phyloP scores from a whole-genome alignment of 2,329 filamentous ascomycete genomes.

The Graphilbum ipis-grandicollis region DNA sequence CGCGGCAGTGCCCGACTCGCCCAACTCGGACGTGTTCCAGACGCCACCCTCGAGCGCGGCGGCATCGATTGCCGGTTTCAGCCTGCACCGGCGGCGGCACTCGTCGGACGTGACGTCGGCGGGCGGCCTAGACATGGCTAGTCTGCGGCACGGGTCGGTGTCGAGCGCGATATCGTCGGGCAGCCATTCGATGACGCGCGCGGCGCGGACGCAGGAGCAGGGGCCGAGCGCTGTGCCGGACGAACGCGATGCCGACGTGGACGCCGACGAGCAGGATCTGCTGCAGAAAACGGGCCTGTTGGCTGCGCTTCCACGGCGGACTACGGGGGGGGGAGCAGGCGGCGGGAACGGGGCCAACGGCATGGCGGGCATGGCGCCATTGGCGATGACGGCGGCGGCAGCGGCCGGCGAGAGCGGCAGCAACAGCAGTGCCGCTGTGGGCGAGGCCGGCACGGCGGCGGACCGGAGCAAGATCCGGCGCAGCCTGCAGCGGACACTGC shows the following conservation, averaged over 20 bases:
- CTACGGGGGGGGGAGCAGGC: not conserved
- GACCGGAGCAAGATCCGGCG: constrained; percentile 58
- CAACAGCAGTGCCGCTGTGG: not conserved
- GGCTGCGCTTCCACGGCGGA: constrained; percentile 16
- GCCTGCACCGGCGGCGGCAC: constrained; percentile 18
- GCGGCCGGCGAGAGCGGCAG: constrained; percentile 20
- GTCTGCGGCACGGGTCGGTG: constrained; percentile 22
- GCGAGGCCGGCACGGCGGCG: constrained; percentile 48
- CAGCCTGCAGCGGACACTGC: constrained; percentile 75
- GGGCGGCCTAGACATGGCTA: constrained; percentile 16
- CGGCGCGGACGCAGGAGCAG: constrained; percentile 7
- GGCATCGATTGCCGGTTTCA: constrained; percentile 17
- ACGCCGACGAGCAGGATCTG: constrained; percentile 50
- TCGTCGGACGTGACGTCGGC: constrained; percentile 24
- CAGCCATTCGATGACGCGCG: constrained; percentile 14
- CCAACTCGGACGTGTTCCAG: constrained; percentile 27
- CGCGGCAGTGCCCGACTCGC: too few relatives aligned
- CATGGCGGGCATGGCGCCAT: constrained; percentile 1
- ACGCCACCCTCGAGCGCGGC: constrained; percentile 27
- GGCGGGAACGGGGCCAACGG: not conserved
- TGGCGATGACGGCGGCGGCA: not conserved
- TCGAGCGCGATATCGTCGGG: constrained; percentile 24
- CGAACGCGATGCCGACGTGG: constrained; percentile 23
- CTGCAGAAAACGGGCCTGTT: constrained; percentile 51
- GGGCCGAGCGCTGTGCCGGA: not conserved